Conservation (phyloP, 352 stramenopile genomes). For the Phytophthora syringae region DNA sequence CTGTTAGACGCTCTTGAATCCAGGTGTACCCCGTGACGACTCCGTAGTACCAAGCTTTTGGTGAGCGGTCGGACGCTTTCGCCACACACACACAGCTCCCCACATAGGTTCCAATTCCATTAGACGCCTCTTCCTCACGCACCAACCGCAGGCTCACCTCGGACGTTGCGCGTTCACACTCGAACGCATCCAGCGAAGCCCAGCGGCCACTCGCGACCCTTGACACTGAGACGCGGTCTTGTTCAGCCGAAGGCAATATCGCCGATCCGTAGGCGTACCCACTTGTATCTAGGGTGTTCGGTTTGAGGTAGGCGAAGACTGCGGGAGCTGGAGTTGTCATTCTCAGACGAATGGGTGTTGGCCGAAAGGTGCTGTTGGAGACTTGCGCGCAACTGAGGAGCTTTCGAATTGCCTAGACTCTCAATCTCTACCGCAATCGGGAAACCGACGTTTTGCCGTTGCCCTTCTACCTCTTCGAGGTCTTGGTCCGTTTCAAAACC, state of each 20-base stretch:
- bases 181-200: neutral
- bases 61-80: neutral
- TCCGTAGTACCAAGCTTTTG: constrained; percentile 11
- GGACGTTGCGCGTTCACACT: neutral
- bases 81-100: constrained; percentile 15
- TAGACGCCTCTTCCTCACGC: constrained; percentile 9
- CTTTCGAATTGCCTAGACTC: neutral
- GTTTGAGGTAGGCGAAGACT: constrained; percentile 13
- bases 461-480: neutral
- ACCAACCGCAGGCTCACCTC: constrained; percentile 1
- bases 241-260: neutral
- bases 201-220: constrained; percentile 4
- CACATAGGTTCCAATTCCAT: constrained; percentile 15
- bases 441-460: constrained; percentile 22
- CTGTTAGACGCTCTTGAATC: neutral
- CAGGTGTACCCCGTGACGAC: constrained; percentile 18
- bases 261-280: constrained; percentile 14
- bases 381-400: neutral
- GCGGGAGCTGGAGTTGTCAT: neutral
- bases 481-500: neutral
- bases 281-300: neutral
- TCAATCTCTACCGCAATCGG: constrained; percentile 20
- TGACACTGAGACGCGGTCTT: neutral
- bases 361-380: neutral
- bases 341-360: too few species aligned